Evolutionary conservation across 768 basidiomycete genomes (phyloP).

Genomic region (Trametes maxima): DNA sequence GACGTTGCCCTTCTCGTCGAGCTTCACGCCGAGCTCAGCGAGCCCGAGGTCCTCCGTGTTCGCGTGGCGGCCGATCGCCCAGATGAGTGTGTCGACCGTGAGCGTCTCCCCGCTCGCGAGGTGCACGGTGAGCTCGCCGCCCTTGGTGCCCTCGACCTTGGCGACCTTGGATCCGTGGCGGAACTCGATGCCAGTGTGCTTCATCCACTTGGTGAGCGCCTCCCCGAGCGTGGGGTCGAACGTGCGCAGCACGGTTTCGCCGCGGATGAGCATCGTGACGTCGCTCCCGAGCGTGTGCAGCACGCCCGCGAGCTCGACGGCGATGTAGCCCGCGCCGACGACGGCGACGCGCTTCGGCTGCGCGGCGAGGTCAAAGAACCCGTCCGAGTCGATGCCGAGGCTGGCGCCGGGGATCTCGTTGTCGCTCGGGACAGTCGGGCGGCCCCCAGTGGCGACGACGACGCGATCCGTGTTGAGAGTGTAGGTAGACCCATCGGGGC

Average conservation of each 20-base stretch:
- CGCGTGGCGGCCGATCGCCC: slow-evolving; percentile 92
- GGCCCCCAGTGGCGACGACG: slow-evolving; percentile 84
- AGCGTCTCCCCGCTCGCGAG: slow-evolving; percentile 74
- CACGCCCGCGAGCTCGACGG: slow-evolving; percentile 94
- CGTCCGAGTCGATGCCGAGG: slow-evolving; percentile 90
- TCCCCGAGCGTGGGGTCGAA: slow-evolving; percentile 91
- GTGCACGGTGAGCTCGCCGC: slow-evolving; percentile 72
- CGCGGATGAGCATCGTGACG: slow-evolving; percentile 89
- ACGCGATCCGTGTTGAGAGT: slow-evolving; percentile 76
- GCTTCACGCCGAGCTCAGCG: slow-evolving; percentile 73
- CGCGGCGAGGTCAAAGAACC: slow-evolving; percentile 89
- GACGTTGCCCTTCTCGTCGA: slow-evolving; percentile 80
- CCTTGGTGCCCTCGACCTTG: slow-evolving; percentile 75
- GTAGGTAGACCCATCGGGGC: slow-evolving; percentile 68
- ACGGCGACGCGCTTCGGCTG: slow-evolving; percentile 94
- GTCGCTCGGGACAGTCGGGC: slow-evolving; percentile 78
- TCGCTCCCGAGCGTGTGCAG: slow-evolving; percentile 90
- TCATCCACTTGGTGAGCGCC: slow-evolving; percentile 87
- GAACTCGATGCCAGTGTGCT: slow-evolving; percentile 88
- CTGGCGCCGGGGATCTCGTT: slow-evolving; percentile 85
- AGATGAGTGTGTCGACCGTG: slow-evolving; percentile 86
- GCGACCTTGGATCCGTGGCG: slow-evolving; percentile 78
- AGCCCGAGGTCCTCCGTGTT: slow-evolving; percentile 80
- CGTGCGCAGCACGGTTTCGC: slow-evolving; percentile 86
- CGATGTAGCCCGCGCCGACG: slow-evolving; percentile 97